Evolutionary conservation across 2,329 filamentous ascomycete genomes (phyloP), one percentile per base, ranked within the genome.

Genomic region (Anthostomella pinea): DNA sequence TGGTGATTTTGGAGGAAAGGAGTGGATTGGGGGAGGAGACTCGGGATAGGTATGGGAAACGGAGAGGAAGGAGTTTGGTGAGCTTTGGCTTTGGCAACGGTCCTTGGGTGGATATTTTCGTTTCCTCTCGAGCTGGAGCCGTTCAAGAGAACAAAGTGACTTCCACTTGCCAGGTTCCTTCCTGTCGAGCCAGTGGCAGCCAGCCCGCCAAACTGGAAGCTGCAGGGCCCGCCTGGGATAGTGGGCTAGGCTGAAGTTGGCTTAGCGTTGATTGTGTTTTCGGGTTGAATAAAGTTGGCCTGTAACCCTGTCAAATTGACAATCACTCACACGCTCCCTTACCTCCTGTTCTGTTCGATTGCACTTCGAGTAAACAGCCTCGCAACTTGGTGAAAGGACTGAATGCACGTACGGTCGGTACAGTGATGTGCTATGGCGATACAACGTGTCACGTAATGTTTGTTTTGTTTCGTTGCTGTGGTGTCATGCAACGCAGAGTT

Each of bases 381-480:
- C n/a, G n/a, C n/a, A n/a, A n/a, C n/a, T n/a, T n/a, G n/a, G n/a
- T n/a, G n/a, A n/a, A n/a, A n/a, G n/a, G n/a, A n/a, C n/a, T n/a
- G n/a, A n/a, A n/a, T n/a, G n/a, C n/a, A n/a, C n/a, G n/a, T n/a
- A n/a, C n/a, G n/a, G n/a, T n/a, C n/a, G n/a, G n/a, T n/a, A n/a
- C n/a, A n/a, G n/a, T n/a, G n/a, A n/a, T n/a, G n/a, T n/a, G n/a
- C n/a, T n/a, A n/a, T n/a, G n/a, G n/a, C n/a, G n/a, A n/a, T n/a
- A n/a, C n/a, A n/a, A n/a, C n/a, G n/a, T n/a, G n/a, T n/a, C n/a
- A n/a, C n/a, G n/a, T n/a, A n/a, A n/a, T n/a, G n/a, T n/a, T n/a
- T n/a, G n/a, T n/a, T n/a, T n/a, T n/a, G n/a, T 23, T 7, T 39
- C 26, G 41, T 45, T 47, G 38, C 41, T 40, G 18, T 35, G 21